Evolutionary conservation across 148 eudicot species (phyloP), one percentile per base, ranked within the genome.

Genomic region (Beta vulgaris): DNA sequence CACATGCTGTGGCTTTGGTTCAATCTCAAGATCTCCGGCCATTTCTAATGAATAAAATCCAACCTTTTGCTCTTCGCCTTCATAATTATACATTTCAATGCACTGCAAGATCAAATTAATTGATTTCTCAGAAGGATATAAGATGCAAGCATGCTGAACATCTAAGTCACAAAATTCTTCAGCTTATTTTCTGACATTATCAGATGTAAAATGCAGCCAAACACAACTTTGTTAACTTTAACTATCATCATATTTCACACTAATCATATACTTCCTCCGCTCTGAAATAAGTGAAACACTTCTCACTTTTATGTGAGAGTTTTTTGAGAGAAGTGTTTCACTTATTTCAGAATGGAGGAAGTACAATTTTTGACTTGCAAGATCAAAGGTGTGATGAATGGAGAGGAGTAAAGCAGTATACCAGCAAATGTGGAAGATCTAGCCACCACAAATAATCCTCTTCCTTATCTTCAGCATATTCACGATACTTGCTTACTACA

Each of bases 381-480:
- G 3, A 42, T 39, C 3, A 40, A 26, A 42, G 29, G 23, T 23
- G 21, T 65, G 19, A 39, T 37, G 18, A 40, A 54, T n/a, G 74
- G 36, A 37, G 21, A 19, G 10, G 54, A 39, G 48, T 39, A 53
- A 51, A 66, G 64, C 29, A 19, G 80, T 68, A 73, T 86, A 93
- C 98, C 91, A 93, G 80, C 59, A 91, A 86, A 87, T 74, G 84
- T 40, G 95, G 93, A 78, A 93, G 91, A 84, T 93, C 98, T 42
- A 93, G 84, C 98, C 98, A 93, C 98, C 98, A 93, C 76, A 91
- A 76, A 68, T 91, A 87, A 86, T 93, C 98, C 78, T 87, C 92
- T 81, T 88, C 93, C 83, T 91, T 84, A 48, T 83, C 89, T 53
- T 91, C 93, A 37, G 85, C 84, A 74, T 91, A 93, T 81, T 91